These are phyloP conservation scores for Hypoxylon sp. DNA, from an alignment of 2,329 filamentous ascomycete genomes.

Conservation along the genomic window DNA sequence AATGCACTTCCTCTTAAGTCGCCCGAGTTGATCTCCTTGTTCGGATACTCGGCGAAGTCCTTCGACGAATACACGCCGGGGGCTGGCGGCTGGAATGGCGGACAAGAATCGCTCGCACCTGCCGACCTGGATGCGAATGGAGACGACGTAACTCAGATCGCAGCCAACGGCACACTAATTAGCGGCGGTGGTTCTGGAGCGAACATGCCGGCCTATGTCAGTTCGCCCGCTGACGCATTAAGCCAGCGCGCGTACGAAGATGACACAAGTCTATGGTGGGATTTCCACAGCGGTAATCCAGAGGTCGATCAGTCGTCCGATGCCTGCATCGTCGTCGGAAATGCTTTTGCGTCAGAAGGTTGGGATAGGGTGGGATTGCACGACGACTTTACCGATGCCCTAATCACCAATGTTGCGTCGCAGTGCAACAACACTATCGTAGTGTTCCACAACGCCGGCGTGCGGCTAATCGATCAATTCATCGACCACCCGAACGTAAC, in stretches of 20 bases:
- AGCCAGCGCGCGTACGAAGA: slow-evolving; percentile 58
- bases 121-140: slow-evolving; percentile 34
- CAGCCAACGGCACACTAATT: slow-evolving; percentile 59
- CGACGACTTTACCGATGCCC: slow-evolving; percentile 67
- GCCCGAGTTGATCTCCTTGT: slow-evolving; percentile 65
- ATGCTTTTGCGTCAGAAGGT: slow-evolving; percentile 73
- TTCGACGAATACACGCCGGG: slow-evolving; percentile 55
- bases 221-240: slow-evolving; percentile 56
- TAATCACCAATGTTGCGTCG: slow-evolving; percentile 62
- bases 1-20: slow-evolving; percentile 65
- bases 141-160: slow-evolving; percentile 50
- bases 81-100: slow-evolving; percentile 49
- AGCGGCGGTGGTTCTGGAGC: slow-evolving; percentile 48
- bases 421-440: slow-evolving; percentile 70
- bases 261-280: slow-evolving; percentile 60
- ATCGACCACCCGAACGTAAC: slow-evolving; percentile 76
- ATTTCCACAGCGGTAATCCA: slow-evolving; percentile 57
- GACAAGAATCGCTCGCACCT: slow-evolving; percentile 45
- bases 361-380: slow-evolving; percentile 66
- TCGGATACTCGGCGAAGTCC: slow-evolving; percentile 68
- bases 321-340: slow-evolving; percentile 70
- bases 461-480: slow-evolving; percentile 68
- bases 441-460: slow-evolving; percentile 71
- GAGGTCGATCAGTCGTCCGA: slow-evolving; percentile 58
- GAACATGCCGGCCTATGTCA: slow-evolving; percentile 54